Base-by-base conservation (phyloP, 495 filamentous ascomycete genomes). In the Hypomontagnella submonticulosa region DNA sequence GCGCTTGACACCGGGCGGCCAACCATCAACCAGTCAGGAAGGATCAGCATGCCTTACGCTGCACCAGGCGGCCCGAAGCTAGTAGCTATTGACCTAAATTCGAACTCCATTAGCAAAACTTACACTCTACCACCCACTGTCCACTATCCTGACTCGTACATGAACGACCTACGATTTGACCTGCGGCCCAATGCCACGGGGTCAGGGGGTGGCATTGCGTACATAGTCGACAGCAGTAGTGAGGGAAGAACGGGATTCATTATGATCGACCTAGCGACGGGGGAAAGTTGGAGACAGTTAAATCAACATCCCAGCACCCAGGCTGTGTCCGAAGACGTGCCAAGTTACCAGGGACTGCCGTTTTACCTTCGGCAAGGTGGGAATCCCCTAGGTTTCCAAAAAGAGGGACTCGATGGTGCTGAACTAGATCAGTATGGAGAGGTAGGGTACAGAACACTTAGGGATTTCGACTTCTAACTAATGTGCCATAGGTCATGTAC, bases 151-250 rank as follows among this genome's bases (percentile, higher is more conserved):
- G 77, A 79, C 44, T 73, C 69, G 7, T 80, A 76, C 52, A 71
- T 80, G 61, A 79, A 80, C 53, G 78, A 81, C 27, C 16, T 81
- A 1, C 74, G 77, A 38, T 79, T 79, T 44, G 77, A 80, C 46
- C 67, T 80, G n/a, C 71, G 73, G 33, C 6, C 72, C 9, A 75
- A 76, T 38, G 44, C 66, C 30, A 74, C 73, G 9, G 69, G 63
- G 20, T 76, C 78, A 10, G 75, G 74, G 12, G 57, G 69, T 13
- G 76, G 78, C 18, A 75, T 79, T 34, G 78, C 71, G 20, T 78
- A 77, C 47, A 74, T 81, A 18, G 68, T 75, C 40, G 77, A 81
- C 61, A 76, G 71, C 60, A 75, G 70, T 37, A 75, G 76, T 43
- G 74, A 80, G 71, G 76, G 77, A 18, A 71, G 76, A 27, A 74